Conservation (phyloP, 805 yeast species). For the Metschnikowia borealis region DNA sequence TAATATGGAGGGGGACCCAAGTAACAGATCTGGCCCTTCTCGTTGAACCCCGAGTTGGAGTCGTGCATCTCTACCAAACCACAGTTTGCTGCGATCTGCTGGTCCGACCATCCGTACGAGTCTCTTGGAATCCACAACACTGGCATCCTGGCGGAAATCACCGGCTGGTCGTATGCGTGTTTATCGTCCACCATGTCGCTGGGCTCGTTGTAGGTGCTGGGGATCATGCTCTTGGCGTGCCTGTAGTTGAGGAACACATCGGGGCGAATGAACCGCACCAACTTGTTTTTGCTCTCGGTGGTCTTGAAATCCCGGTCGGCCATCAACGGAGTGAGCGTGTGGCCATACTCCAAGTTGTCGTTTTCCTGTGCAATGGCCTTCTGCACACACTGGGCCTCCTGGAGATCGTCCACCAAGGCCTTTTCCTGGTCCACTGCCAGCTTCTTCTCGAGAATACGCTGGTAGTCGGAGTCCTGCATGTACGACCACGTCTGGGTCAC, state of each 20-base stretch:
- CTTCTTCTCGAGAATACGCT: constrained; percentile 27
- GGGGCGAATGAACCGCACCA: constrained; percentile 52
- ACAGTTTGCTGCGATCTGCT: constrained; percentile 52
- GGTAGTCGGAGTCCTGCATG: constrained; percentile 31
- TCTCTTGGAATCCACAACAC: constrained; percentile 92
- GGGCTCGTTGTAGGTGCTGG: constrained; percentile 31
- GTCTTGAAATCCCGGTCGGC: constrained; percentile 61
- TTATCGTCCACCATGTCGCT: constrained; percentile 45
- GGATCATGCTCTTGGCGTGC: constrained; percentile 30
- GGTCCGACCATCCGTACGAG: constrained; percentile 72
- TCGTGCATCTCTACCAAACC: constrained; percentile 62
- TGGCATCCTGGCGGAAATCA: constrained; percentile 63
- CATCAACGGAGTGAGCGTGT: constrained; percentile 49
- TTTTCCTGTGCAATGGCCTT: constrained; percentile 14
- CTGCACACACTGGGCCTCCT: constrained; percentile 19
- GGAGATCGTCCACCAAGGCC: constrained; percentile 17
- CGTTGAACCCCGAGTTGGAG: constrained; percentile 54
- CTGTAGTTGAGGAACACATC: constrained; percentile 51
- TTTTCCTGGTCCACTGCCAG: constrained; percentile 6
- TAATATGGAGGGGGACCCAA: constrained; percentile 31
- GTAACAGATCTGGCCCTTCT: constrained; percentile 30
- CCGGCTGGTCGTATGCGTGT: constrained; percentile 76
- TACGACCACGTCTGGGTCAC: constrained; percentile 58
- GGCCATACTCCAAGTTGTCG: constrained; percentile 13
- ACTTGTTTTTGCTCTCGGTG: constrained; percentile 38